Percentiles rank a stretch among this genome's conserved stretches.
Evolutionary conservation across 1,284 basidiomycete genomes (phyloP).

Genomic region (Ceratobasidium theobromae): DNA sequence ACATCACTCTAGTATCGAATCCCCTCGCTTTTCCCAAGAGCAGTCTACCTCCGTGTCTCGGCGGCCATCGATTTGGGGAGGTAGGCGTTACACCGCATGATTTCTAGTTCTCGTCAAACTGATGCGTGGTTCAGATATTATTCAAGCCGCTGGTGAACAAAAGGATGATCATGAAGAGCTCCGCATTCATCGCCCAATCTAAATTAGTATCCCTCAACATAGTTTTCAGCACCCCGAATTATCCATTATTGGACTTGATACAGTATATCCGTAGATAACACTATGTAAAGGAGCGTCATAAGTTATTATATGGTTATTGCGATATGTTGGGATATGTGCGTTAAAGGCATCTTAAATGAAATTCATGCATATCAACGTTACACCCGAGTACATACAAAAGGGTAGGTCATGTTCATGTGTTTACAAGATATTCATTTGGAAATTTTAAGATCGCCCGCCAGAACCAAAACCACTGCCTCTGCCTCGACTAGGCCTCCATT

Average conservation of each 20-base stretch:
- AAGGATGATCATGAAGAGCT: constrained; percentile 18
- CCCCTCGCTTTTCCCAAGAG: constrained; percentile 8
- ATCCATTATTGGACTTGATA: background rate
- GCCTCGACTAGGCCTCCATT: constrained; percentile 32
- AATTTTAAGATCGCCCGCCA: constrained; percentile 14
- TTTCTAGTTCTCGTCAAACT: background rate
- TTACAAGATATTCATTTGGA: background rate
- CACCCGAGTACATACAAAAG: constrained; percentile 19
- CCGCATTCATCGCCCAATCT: background rate
- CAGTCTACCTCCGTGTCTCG: constrained; percentile 14
- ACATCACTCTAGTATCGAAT: background rate
- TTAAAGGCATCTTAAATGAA: background rate
- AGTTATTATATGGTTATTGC: constrained; percentile 30
- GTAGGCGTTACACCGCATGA: background rate
- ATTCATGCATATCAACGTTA: constrained; percentile 30
- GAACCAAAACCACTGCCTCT: constrained; percentile 29
- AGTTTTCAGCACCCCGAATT: background rate
- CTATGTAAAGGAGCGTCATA: constrained; percentile 12
- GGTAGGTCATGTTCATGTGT: constrained; percentile 10
- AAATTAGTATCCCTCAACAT: background rate
- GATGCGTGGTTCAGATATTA: constrained; percentile 4
- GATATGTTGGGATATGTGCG: too few relatives aligned
- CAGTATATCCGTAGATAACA: background rate
- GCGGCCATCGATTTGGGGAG: constrained; percentile 27
- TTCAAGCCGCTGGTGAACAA: constrained; percentile 16